Base-by-base conservation (phyloP, 2,329 filamentous ascomycete species). In the Chlorencoelia australis region DNA sequence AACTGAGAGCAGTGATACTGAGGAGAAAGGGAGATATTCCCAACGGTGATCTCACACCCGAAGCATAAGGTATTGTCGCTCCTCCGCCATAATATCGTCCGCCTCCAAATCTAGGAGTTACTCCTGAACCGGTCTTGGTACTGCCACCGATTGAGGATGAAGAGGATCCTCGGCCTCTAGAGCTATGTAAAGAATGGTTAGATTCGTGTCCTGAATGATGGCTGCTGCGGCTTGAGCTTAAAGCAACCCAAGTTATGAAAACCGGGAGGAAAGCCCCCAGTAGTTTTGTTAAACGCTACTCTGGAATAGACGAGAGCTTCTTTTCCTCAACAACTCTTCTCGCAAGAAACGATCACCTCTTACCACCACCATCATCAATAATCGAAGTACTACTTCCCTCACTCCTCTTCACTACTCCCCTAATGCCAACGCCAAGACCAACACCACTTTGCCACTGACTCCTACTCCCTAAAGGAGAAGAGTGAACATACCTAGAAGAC, bases 31-130 rank as follows among this genome's bases (percentile, higher is more conserved):
- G 59, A 18, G 74, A 56, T 24, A 81, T 67, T 3, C 69, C 67
- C 3, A 65, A 57, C 1, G 65, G 68, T 1, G 66, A 66, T 9
- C 39, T 41, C 0, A 25, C n/a, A 5, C 79, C 79, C 2, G 80
- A 46, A 2, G 49, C 42, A 59, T 82, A 89, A 2, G 83, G 80
- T 1, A 55, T 53, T 3, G 62, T 42, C 0, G 75, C 69, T 32
- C 83, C 83, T 32, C 80, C 80, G 24, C 71, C 70, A 52, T 86
- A 87, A 57, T 69, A 82, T 34, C 54, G 50, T 6, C 79, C 77
- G 24, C 75, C 74, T 29, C 75, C 79, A 50, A 70, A 85, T 1
- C 52, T 42, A 3, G 73, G 75, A 11, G 62, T 49, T 1, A 69
- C 60, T 11, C 80, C 79, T 34, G 68, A 71, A 40, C 80, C 79